phyloP scores from a whole-genome alignment of 1,139 yeast species.

The Zygoascus sp. region DNA sequence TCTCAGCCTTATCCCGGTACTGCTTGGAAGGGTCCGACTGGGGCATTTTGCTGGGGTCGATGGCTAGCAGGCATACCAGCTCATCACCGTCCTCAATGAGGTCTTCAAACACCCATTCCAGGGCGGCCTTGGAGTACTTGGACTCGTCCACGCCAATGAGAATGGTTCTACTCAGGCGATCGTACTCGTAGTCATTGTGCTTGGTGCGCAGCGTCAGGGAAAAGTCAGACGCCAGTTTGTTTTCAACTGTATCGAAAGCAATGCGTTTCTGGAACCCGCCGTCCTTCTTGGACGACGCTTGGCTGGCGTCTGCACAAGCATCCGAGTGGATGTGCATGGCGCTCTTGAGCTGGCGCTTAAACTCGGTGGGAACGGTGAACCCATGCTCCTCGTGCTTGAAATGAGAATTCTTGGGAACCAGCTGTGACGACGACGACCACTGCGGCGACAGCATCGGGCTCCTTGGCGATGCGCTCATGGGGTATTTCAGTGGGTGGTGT shows the following conservation, averaged over 20 bases:
- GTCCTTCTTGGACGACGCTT: neutral
- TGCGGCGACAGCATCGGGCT: neutral
- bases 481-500: neutral
- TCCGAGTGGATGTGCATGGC: constrained; percentile 6
- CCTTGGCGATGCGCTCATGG: neutral
- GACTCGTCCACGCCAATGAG: constrained; percentile 59
- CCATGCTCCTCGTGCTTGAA: constrained; percentile 7
- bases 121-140: constrained; percentile 52
- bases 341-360: constrained; percentile 7
- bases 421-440: constrained; percentile 4
- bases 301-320: neutral
- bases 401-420: neutral
- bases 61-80: constrained; percentile 54
- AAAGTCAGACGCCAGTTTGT: constrained; percentile 37
- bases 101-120: constrained; percentile 64
- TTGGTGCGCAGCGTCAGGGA: constrained; percentile 52
- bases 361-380: constrained; percentile 9
- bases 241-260: constrained; percentile 52
- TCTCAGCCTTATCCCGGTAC: constrained; percentile 39
- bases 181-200: constrained; percentile 51
- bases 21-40: constrained; percentile 30
- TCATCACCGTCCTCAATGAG: constrained; percentile 63
- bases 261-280: constrained; percentile 35
- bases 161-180: constrained; percentile 57
- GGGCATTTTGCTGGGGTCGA: constrained; percentile 39